phyloP scores from a whole-genome alignment of 306 rosid genomes.

The Crotalaria pallida region DNA sequence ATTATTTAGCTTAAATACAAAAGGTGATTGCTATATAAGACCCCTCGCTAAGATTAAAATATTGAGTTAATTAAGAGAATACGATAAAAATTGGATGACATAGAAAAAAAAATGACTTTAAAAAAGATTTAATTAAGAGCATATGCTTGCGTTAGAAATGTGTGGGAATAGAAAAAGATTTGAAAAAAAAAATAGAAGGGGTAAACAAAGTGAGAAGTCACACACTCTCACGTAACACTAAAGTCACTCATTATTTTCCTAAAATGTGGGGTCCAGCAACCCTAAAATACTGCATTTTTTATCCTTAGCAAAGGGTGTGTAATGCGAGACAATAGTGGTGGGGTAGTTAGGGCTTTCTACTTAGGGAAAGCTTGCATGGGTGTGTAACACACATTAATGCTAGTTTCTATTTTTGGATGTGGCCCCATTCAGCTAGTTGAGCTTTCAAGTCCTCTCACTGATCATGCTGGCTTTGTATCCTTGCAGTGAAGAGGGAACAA shows the following conservation, averaged over 20 bases:
- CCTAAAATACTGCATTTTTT: background rate
- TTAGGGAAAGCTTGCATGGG: constrained; percentile 35
- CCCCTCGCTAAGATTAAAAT: no score
- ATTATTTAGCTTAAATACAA: no score
- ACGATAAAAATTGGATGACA: no score
- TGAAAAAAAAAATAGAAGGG: constrained; percentile 4
- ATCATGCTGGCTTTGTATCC: constrained; percentile 24
- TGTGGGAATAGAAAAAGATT: constrained; percentile 36
- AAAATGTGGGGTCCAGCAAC: constrained; percentile 22
- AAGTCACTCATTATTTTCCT: constrained; percentile 20
- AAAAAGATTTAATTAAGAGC: no score
- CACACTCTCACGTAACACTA: constrained; percentile 22
- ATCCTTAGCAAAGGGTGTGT: constrained; percentile 23
- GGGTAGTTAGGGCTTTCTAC: constrained; percentile 31
- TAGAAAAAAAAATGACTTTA: no score
- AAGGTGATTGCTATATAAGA: no score
- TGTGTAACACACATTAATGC: constrained; percentile 28
- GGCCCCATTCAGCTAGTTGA: constrained; percentile 26
- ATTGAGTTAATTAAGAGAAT: no score
- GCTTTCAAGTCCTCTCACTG: constrained; percentile 32
- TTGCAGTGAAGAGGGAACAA: constrained; percentile 37
- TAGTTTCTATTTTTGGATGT: constrained; percentile 27
- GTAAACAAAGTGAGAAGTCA: constrained; percentile 12
- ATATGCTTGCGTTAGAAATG: no score
- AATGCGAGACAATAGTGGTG: constrained; percentile 11